Evolutionary conservation across 805 yeast genomes (phyloP).

Genomic region (Pachysolen tannophilus): DNA sequence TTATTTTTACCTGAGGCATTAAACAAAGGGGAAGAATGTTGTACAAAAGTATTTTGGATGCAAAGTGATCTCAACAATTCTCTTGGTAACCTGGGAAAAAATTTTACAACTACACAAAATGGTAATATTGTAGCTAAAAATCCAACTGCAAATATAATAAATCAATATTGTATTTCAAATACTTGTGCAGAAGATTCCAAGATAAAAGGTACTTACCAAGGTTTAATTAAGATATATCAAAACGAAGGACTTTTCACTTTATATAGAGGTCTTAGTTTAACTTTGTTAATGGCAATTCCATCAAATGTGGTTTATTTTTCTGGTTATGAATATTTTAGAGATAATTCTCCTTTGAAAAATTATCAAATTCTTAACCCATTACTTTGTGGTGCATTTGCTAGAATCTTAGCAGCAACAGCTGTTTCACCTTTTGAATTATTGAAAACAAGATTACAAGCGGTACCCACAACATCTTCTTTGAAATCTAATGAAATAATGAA

Average conservation of each 20-base stretch:
- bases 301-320: constrained; percentile 90
- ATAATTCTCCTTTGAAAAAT: constrained; percentile 48
- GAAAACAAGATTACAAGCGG: constrained; percentile 86
- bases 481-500: constrained; percentile 35
- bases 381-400: constrained; percentile 77
- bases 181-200: constrained; percentile 33
- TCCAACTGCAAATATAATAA: constrained; percentile 5
- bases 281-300: constrained; percentile 85
- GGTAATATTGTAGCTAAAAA: not conserved
- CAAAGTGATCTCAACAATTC: too few species aligned
- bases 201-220: constrained; percentile 67
- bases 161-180: constrained; percentile 27
- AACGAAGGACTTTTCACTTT: constrained; percentile 72
- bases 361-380: constrained; percentile 54
- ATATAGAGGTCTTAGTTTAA: constrained; percentile 85
- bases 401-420: constrained; percentile 74
- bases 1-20: constrained; percentile 34
- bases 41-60: constrained; percentile 30
- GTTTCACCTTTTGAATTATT: constrained; percentile 84
- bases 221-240: constrained; percentile 54
- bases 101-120: not conserved
- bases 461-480: constrained; percentile 39
- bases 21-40: constrained; percentile 21
- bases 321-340: constrained; percentile 84
- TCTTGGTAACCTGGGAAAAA: too few species aligned